Conservation (phyloP, 2,329 filamentous ascomycete species). For the Penicillium sclerotigenum region DNA sequence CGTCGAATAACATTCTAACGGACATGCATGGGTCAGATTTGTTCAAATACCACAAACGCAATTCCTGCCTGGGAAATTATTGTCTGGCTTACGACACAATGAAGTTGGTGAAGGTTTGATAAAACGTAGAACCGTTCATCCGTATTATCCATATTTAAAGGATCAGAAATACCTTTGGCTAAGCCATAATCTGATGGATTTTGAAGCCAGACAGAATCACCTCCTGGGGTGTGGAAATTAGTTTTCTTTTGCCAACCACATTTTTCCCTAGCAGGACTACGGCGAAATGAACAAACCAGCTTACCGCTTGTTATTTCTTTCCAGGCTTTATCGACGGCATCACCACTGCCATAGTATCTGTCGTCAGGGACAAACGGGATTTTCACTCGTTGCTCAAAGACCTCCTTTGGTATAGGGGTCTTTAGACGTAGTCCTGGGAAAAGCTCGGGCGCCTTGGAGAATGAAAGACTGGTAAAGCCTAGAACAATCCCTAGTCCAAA, state of each 20-base stretch:
- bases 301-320: neutral
- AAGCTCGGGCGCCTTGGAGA: neutral
- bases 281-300: neutral
- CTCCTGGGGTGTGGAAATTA: neutral
- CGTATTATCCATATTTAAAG: neutral
- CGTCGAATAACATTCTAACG: neutral
- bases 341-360: neutral
- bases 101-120: neutral
- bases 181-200: neutral
- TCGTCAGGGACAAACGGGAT: neutral
- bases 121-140: neutral
- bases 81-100: neutral
- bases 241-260: neutral
- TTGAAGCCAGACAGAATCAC: neutral
- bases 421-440: neutral
- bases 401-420: neutral
- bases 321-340: neutral
- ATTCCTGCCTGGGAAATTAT: neutral
- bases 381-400: neutral
- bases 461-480: neutral
- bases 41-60: neutral
- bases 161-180: neutral
- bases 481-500: neutral
- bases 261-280: too few species aligned
- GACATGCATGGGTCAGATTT: too few species aligned